Percentiles rank a stretch among this genome's conserved stretches.
phyloP scores from a whole-genome alignment of 2,329 filamentous ascomycete genomes.

The Cladophialophora exuberans region DNA sequence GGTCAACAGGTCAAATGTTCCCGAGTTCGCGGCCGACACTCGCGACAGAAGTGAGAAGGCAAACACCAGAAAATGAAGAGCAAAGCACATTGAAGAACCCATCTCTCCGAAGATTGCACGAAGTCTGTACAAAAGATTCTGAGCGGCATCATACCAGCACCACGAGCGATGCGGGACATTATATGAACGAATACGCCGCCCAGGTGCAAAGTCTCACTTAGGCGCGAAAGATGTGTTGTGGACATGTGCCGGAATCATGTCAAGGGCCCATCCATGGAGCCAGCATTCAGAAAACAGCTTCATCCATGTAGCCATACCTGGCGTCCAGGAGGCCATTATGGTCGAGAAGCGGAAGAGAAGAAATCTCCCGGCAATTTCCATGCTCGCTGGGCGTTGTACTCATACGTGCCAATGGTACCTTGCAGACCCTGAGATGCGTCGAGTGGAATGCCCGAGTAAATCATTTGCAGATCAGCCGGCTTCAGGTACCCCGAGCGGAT shows the following conservation, averaged over 20 bases:
- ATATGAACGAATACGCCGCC: no score
- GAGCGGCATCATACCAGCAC: no score
- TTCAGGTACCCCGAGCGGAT: neutral
- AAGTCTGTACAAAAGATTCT: no score
- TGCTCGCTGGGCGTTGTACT: no score
- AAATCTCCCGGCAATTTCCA: neutral
- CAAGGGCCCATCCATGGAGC: neutral
- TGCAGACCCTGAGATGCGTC: neutral
- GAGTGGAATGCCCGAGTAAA: neutral
- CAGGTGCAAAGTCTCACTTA: no score
- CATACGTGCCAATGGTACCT: no score
- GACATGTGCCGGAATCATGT: neutral
- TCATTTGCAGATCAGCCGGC: neutral
- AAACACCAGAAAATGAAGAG: neutral
- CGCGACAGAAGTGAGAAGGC: neutral
- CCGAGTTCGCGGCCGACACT: neutral
- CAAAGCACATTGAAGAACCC: neutral
- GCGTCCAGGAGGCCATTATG: neutral
- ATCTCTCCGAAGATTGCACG: neutral
- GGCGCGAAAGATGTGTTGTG: no score
- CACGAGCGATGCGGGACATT: no score
- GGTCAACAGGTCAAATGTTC: constrained; percentile 53
- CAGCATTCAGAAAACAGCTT: no score
- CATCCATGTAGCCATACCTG: neutral
- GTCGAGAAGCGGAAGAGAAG: neutral